phyloP scores from a whole-genome alignment of 1,284 basidiomycete species.

The Ustilago vetiveriae region DNA sequence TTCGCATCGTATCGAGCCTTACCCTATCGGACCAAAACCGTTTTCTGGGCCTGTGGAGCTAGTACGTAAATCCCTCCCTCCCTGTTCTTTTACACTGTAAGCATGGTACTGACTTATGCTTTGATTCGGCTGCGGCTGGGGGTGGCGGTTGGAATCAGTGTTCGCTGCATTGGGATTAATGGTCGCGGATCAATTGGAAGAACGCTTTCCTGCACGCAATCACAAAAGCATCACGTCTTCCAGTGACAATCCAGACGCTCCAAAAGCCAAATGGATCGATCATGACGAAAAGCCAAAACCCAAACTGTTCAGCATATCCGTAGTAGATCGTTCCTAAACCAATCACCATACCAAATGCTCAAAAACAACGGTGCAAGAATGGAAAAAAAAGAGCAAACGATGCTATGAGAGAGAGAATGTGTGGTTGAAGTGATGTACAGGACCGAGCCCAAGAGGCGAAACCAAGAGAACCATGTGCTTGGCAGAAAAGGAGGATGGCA shows the following conservation, averaged over 20 bases:
- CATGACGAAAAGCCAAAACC: no score
- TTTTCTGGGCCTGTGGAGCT: constrained; percentile 36
- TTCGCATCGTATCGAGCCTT: constrained; percentile 13
- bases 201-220: constrained; percentile 41
- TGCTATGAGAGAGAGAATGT: no score
- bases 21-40: constrained; percentile 33
- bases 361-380: no score
- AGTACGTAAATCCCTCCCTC: constrained; percentile 8
- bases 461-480: no score
- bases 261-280: constrained; percentile 13
- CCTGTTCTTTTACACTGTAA: background rate
- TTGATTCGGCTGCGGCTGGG: no score
- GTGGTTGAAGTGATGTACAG: no score
- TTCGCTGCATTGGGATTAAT: constrained; percentile 28
- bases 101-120: background rate
- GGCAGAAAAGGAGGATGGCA: no score
- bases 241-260: background rate
- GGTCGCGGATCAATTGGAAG: constrained; percentile 35
- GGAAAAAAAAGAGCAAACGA: no score
- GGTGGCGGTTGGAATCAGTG: constrained; percentile 8
- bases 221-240: background rate
- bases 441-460: no score
- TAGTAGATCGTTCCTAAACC: constrained; percentile 28
- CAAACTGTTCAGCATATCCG: constrained; percentile 24
- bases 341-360: background rate